phyloP scores from a whole-genome alignment of 78 protist species.

The Isochrysis galbana region DNA sequence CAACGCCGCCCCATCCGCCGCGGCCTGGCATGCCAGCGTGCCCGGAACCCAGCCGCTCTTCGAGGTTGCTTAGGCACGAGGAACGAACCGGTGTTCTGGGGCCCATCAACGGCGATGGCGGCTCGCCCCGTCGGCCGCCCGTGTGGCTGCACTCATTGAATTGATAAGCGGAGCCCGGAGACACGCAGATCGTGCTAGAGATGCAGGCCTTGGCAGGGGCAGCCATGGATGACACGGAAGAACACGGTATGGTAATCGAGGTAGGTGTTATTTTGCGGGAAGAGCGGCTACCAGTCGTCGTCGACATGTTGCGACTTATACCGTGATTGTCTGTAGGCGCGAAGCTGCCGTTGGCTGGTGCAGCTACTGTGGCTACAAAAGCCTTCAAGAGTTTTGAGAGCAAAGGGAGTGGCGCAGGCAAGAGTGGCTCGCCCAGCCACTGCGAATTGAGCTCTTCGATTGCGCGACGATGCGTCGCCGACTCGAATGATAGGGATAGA shows the following conservation, averaged over 20 bases:
- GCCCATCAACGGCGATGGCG: background rate
- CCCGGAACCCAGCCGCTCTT: too few relatives aligned
- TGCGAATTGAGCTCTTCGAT: too few relatives aligned
- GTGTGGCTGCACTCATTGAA: too few relatives aligned
- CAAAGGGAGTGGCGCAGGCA: background rate
- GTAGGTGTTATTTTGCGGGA: background rate
- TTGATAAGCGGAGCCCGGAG: too few relatives aligned
- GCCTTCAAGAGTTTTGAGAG: background rate
- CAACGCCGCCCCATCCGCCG: background rate
- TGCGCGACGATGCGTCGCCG: too few relatives aligned
- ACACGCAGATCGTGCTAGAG: too few relatives aligned
- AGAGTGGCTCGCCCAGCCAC: background rate
- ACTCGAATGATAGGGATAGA: too few relatives aligned
- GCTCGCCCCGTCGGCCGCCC: background rate
- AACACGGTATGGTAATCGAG: background rate
- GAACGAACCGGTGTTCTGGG: background rate
- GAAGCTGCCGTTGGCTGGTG: background rate
- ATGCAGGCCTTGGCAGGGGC: background rate
- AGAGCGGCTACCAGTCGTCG: too few relatives aligned
- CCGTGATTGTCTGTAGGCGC: too few relatives aligned
- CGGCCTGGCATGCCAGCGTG: background rate
- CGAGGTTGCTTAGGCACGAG: too few relatives aligned
- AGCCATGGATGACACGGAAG: background rate
- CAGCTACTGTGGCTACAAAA: background rate
- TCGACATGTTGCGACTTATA: too few relatives aligned